Evolutionary conservation across 2,329 filamentous ascomycete genomes (phyloP), one percentile per base, ranked within the genome.

Genomic region (Didymella pomorum): DNA sequence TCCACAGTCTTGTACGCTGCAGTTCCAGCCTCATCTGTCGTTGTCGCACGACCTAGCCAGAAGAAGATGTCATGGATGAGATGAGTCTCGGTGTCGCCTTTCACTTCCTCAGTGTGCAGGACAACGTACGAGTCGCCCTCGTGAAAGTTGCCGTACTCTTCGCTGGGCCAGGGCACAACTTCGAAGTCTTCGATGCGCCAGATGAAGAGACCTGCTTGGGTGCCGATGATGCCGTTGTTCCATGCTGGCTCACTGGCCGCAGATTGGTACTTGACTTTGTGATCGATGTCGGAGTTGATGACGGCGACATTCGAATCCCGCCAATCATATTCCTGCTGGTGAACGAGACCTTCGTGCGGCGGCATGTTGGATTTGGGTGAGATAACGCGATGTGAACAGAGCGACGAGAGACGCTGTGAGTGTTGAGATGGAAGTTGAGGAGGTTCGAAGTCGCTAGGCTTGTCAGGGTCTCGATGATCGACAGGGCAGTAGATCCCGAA

Each of bases 1-100:
- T 90, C 88, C 23, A 89, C 87, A 0, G 87, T 88, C 79, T 90
- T 90, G 78, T 90, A 89, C 2, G 88, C 87, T 0, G 88, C 88
- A 0, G 84, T 86, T 16, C 87, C 88, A 2, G 87, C 87, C 76
- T 90, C 88, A 63, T 90, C 88, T 76, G 89, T 86, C 2, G 85
- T 83, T 0, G 87, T 90, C 68, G 88, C 84, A 50, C 75, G 79
- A 4, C 88, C 88, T 0, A 90, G 81, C 87, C 87, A 90, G 78
- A 90, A 90, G 80, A 87, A 90, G 68, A 90, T 83, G 48, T 89
- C 87, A 66, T 90, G 87, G 41, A 68, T 57, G 16, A 72, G 31
- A 16, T 66, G 68, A 1, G 33, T 28, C 4, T 52, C 54, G 18
- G 65, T 31, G 4, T 44, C 43, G 77, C 33, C 42, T 41, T 81